Conservation (phyloP, 495 filamentous ascomycete species). For the Neurospora sp. region DNA sequence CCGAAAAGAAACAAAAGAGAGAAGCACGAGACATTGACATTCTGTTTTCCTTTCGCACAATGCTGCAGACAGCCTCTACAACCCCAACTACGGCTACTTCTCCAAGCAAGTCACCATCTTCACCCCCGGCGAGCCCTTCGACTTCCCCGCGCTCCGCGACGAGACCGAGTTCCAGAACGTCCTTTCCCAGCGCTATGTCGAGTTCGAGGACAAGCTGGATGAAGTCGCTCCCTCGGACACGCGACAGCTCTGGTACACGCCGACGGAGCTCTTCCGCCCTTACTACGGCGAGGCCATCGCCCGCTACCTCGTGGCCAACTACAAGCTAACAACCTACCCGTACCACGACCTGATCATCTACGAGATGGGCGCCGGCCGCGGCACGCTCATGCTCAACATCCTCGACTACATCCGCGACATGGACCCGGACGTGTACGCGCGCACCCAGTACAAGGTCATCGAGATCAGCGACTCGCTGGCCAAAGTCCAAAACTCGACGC, state of each 20-base stretch:
- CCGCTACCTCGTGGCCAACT: slow-evolving; percentile 87
- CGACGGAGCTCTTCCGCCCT: slow-evolving; percentile 91
- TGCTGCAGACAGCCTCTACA: slow-evolving; percentile 79
- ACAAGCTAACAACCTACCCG: slow-evolving; percentile 85
- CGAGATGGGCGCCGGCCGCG: slow-evolving; percentile 96
- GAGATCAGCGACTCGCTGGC: slow-evolving; percentile 83
- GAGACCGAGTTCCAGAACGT: slow-evolving; percentile 71
- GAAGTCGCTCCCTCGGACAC: slow-evolving; percentile 51
- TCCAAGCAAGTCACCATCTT: slow-evolving; percentile 97
- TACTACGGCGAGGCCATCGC: slow-evolving; percentile 97
- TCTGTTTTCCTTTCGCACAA: neutral
- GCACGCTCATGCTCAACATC: slow-evolving; percentile 96
- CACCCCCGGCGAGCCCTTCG: slow-evolving; percentile 82
- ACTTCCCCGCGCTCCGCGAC: slow-evolving; percentile 73
- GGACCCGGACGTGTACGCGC: slow-evolving; percentile 84
- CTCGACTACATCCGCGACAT: slow-evolving; percentile 89
- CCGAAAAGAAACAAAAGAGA: neutral
- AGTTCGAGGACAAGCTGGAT: slow-evolving; percentile 86
- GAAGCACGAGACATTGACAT: neutral
- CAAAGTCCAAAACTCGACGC: slow-evolving; percentile 59
- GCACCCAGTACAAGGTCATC: slow-evolving; percentile 90
- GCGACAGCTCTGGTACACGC: slow-evolving; percentile 95
- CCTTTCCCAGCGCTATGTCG: slow-evolving; percentile 68
- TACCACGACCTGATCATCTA: slow-evolving; percentile 98
- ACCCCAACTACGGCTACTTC: slow-evolving; percentile 96